These are phyloP conservation scores for Lentinula sp. DNA, from an alignment of 768 basidiomycete genomes.

Conservation along the genomic window DNA sequence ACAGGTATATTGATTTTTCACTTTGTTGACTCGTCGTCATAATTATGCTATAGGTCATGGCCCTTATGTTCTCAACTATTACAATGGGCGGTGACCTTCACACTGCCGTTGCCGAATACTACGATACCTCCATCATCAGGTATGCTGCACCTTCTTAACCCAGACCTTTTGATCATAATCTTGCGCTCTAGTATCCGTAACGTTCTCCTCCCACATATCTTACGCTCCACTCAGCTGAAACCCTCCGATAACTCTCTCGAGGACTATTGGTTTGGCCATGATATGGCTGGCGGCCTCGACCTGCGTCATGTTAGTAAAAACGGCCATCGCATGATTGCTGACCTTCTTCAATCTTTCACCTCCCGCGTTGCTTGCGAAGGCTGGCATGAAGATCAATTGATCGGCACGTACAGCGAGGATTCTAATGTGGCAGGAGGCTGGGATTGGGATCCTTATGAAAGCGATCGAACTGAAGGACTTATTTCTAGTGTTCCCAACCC, in stretches of 20 bases:
- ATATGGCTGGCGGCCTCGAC: background rate
- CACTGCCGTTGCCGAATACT: background rate
- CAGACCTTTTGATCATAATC: background rate
- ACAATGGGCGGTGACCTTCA: constrained; percentile 2
- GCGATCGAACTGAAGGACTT: background rate
- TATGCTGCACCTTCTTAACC: background rate
- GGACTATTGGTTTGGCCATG: background rate
- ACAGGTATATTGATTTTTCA: background rate
- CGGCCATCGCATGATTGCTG: background rate
- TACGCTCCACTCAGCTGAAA: background rate
- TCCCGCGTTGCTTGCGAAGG: constrained; percentile 2
- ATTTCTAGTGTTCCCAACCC: background rate
- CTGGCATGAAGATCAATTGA: background rate
- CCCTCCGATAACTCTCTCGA: background rate
- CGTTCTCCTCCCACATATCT: background rate
- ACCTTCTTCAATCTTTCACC: background rate
- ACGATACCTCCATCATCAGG: background rate
- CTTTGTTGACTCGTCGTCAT: no score
- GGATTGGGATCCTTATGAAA: background rate
- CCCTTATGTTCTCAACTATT: background rate
- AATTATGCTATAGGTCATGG: background rate
- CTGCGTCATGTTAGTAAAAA: background rate
- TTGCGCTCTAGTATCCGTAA: background rate
- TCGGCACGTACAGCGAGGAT: background rate
- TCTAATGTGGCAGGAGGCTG: background rate